phyloP scores from a whole-genome alignment of 192 early-diverging fungal genomes.

The Thamnidium elegans region DNA sequence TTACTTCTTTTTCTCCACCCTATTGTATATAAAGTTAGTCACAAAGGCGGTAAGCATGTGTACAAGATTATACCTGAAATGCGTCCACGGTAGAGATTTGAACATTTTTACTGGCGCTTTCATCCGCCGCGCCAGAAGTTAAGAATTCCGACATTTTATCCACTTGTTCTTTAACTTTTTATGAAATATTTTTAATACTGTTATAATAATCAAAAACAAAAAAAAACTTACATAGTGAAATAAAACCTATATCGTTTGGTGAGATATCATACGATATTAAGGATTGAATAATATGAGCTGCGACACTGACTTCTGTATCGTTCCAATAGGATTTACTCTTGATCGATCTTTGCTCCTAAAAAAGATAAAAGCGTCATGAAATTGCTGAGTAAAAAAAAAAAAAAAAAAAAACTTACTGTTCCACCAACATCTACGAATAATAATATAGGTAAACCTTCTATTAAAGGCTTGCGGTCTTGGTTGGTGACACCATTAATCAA shows the following conservation, averaged over 20 bases:
- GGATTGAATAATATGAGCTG: slow-evolving; percentile 39
- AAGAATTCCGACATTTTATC: slow-evolving; percentile 41
- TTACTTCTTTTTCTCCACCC: slow-evolving; percentile 77
- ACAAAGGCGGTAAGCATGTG: too few species aligned
- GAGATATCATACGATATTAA: slow-evolving; percentile 45
- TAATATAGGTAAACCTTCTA: slow-evolving; percentile 50
- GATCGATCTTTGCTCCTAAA: slow-evolving; percentile 41
- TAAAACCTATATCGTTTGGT: slow-evolving; percentile 59
- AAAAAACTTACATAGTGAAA: slow-evolving; percentile 41
- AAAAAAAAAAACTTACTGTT: slow-evolving; percentile 8
- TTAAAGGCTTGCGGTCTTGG: slow-evolving; percentile 38
- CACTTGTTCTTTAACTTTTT: slow-evolving; percentile 66
- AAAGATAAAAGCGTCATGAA: not conserved
- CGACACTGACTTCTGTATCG: slow-evolving; percentile 44
- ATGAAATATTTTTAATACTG: slow-evolving; percentile 21
- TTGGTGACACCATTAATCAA: slow-evolving; percentile 46
- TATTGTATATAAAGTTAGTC: too few species aligned
- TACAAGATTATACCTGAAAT: too few species aligned
- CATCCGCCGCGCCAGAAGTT: slow-evolving; percentile 10
- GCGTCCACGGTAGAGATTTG: slow-evolving; percentile 67
- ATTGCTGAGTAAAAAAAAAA: not conserved
- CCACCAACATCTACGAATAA: slow-evolving; percentile 57
- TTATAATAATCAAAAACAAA: not conserved
- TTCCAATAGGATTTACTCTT: slow-evolving; percentile 58
- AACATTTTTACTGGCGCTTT: slow-evolving; percentile 23